Base-by-base conservation (phyloP, 805 yeast genomes). In the Wickerhamiella kazuoi region DNA sequence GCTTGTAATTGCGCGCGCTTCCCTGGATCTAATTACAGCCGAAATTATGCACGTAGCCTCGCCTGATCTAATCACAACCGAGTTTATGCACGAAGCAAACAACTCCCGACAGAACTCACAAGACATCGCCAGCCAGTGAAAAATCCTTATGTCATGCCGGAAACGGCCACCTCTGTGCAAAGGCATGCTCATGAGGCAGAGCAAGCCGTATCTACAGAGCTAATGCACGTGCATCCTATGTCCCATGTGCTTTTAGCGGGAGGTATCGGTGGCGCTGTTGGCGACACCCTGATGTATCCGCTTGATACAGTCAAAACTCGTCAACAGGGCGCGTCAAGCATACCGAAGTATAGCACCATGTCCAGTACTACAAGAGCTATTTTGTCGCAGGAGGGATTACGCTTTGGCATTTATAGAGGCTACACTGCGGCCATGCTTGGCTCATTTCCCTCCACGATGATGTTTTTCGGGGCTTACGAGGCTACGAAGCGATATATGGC, bases 221-320 rank as follows among this genome's bases (percentile, higher is more conserved):
- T 31, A 7, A 18, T 4, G 9, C 17, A 31, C 8, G 4, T 9
- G 19, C 45, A 49, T 8, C 46, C 54, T 3, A 48, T 56, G 50
- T 8, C 40, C 26, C 46, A 55, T 38, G 61, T 57, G 21, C 41
- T 83, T 65, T 40, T 84, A 30, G 94, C 96, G 0, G 98, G 98
- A 32, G 96, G 94, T 0, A 60, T 87, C 36, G 98, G 98, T 6
- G 98, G 97, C 1, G 76, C 81, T 40, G 71, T 86, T 30, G 97
- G 96, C 13, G 98, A 87, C 52, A 69, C 90, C 1, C 62, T 73
- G 23, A 90, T 90, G 96, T 96, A 90, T 59, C 86, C 97, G 0
- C 61, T 90, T 28, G 99, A 90, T 54, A 90, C 98, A 0, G 94
- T 90, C 24, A 90, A 90, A 56, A 90, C 98, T 2, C 67, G 98